Evolutionary conservation across 106 monocot species (phyloP).

Genomic region (Agapanthus africanus): DNA sequence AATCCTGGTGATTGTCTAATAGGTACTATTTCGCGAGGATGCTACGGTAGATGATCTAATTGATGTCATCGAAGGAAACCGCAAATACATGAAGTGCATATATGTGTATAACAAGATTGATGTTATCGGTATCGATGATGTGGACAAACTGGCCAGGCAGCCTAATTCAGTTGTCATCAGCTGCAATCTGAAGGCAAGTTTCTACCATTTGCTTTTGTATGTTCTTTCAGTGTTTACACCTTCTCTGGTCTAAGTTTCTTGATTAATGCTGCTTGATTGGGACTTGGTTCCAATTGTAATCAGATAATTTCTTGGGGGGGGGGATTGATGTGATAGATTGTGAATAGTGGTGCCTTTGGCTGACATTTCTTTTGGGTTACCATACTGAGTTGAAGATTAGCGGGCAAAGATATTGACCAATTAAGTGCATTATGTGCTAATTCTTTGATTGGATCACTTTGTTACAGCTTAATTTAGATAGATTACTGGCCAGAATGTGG

Average conservation of each 20-base stretch:
- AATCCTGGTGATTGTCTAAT: not conserved
- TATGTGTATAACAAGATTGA: constrained; percentile 99
- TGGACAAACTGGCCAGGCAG: constrained; percentile 84
- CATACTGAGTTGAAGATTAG: not conserved
- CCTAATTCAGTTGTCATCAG: constrained; percentile 98
- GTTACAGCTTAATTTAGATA: constrained; percentile 89
- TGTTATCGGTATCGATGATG: constrained; percentile 98
- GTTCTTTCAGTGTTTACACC: not conserved
- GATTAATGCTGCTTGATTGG: not conserved
- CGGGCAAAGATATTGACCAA: not conserved
- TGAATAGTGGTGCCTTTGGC: not conserved
- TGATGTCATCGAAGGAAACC: constrained; percentile 97
- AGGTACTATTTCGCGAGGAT: constrained; percentile 97
- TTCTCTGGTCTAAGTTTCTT: not conserved
- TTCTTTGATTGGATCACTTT: not conserved
- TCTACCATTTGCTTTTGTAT: not conserved
- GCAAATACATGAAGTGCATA: constrained; percentile 97
- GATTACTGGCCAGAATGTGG: constrained; percentile 96
- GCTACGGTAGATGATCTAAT: constrained; percentile 98
- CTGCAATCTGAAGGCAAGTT: constrained; percentile 87
- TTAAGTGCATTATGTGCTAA: not conserved
- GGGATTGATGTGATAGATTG: not conserved
- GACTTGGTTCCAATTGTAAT: not conserved
- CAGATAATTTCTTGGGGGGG: not conserved
- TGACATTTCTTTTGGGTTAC: not conserved